These are phyloP conservation scores for Volutella citrinella DNA, from an alignment of 2,329 filamentous ascomycete species.

Conservation along the genomic window DNA sequence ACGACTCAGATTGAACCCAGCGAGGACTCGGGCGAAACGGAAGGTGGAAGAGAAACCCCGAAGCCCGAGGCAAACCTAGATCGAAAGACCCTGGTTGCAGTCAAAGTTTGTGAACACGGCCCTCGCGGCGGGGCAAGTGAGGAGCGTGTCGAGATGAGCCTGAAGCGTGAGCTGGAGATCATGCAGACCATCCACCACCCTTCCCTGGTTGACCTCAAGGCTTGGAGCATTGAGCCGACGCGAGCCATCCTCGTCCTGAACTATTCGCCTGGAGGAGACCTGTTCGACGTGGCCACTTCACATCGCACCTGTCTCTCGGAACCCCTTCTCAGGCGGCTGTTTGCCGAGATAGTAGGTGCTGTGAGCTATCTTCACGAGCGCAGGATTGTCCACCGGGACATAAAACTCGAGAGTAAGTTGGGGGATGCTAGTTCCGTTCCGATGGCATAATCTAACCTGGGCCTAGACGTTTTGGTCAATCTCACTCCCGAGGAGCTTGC, in stretches of 20 bases:
- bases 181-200: constrained; percentile 86
- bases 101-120: constrained; percentile 94
- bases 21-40: constrained; percentile 38
- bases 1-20: constrained; percentile 67
- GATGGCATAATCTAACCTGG: no score
- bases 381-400: constrained; percentile 91
- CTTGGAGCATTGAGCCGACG: constrained; percentile 80
- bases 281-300: constrained; percentile 86
- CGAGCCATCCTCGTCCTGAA: constrained; percentile 82
- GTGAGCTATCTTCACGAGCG: constrained; percentile 81
- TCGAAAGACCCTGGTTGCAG: constrained; percentile 81
- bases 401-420: constrained; percentile 89
- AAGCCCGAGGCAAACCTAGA: constrained; percentile 37
- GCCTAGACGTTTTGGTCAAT: constrained; percentile 92
- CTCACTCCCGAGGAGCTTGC: constrained; percentile 66
- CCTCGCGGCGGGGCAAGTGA: constrained; percentile 91
- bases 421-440: no score
- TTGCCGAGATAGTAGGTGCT: constrained; percentile 82
- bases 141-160: constrained; percentile 85
- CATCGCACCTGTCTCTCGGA: constrained; percentile 67
- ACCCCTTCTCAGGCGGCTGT: constrained; percentile 74
- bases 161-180: constrained; percentile 94
- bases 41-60: constrained; percentile 30
- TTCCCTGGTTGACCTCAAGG: constrained; percentile 85
- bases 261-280: constrained; percentile 90